Evolutionary conservation across 768 basidiomycete genomes (phyloP).

Genomic region (Tremella fuciformis): DNA sequence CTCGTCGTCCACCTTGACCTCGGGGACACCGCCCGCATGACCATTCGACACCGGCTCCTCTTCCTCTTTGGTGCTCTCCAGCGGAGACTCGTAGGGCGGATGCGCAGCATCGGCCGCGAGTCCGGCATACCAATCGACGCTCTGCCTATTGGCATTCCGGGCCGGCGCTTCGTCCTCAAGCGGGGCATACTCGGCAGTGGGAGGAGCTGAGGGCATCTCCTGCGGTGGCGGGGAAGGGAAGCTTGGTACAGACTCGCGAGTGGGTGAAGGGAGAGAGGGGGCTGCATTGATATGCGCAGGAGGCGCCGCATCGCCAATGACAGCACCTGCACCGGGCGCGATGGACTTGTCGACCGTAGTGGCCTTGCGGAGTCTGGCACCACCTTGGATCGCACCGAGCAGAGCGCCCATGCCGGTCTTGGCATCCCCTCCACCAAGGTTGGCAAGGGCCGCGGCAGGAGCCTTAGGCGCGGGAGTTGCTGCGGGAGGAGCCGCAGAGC

Average conservation of each 20-base stretch:
- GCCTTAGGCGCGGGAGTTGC: slow-evolving; percentile 38
- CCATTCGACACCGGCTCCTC: slow-evolving; percentile 51
- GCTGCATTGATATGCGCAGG: slow-evolving; percentile 65
- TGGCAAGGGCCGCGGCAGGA: slow-evolving; percentile 56
- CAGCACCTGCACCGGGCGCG: slow-evolving; percentile 57
- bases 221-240: background rate
- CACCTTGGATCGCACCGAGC: slow-evolving; percentile 75
- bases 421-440: slow-evolving; percentile 48
- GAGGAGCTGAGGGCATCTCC: background rate
- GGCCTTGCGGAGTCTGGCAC: slow-evolving; percentile 65
- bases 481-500: slow-evolving; percentile 41
- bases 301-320: slow-evolving; percentile 68
- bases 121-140: slow-evolving; percentile 86
- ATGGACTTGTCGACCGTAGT: slow-evolving; percentile 80
- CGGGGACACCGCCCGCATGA: slow-evolving; percentile 11
- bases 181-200: background rate
- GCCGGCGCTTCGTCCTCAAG: slow-evolving; percentile 19
- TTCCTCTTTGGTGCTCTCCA: slow-evolving; percentile 58
- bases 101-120: slow-evolving; percentile 66
- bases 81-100: slow-evolving; percentile 53
- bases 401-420: slow-evolving; percentile 59
- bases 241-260: slow-evolving; percentile 17
- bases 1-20: slow-evolving; percentile 22
- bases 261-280: slow-evolving; percentile 34
- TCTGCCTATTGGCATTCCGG: slow-evolving; percentile 62